Percentiles rank a stretch among this genome's conserved stretches.
Conservation (phyloP, 805 yeast genomes). For the Maudiozyma turicensis region DNA sequence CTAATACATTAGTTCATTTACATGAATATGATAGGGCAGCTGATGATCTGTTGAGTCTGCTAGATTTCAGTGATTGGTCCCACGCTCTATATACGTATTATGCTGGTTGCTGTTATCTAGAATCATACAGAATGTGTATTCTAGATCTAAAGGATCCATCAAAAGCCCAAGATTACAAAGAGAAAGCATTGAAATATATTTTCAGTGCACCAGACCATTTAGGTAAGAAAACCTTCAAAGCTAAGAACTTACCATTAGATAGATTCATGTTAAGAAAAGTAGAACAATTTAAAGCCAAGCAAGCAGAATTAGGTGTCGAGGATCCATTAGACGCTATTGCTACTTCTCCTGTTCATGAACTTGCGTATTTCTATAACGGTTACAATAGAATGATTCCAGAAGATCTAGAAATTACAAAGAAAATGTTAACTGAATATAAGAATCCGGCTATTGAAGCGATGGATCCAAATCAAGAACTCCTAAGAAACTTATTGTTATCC, state of each 20-base stretch:
- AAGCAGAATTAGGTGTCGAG: slow-evolving; percentile 29
- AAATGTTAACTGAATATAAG: slow-evolving; percentile 42
- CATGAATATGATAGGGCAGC: slow-evolving; percentile 79
- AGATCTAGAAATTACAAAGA: slow-evolving; percentile 44
- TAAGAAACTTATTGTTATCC: slow-evolving; percentile 53
- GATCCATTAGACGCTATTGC: slow-evolving; percentile 71
- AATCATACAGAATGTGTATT: slow-evolving; percentile 63
- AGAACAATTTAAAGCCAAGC: slow-evolving; percentile 36
- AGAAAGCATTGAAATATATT: slow-evolving; percentile 50
- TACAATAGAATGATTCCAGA: slow-evolving; percentile 69
- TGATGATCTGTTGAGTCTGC: slow-evolving; percentile 50
- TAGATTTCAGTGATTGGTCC: slow-evolving; percentile 80
- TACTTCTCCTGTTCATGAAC: slow-evolving; percentile 74
- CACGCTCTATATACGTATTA: slow-evolving; percentile 75
- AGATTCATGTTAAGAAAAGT: slow-evolving; percentile 67
- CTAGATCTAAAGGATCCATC: slow-evolving; percentile 32
- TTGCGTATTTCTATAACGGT: slow-evolving; percentile 86
- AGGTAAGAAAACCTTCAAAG: slow-evolving; percentile 61
- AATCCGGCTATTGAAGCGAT: slow-evolving; percentile 37
- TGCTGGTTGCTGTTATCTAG: slow-evolving; percentile 82
- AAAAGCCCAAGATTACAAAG: slow-evolving; percentile 39
- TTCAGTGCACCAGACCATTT: slow-evolving; percentile 56
- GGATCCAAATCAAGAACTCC: slow-evolving; percentile 51
- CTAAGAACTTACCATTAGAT: slow-evolving; percentile 84
- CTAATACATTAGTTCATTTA: slow-evolving; percentile 61